Base-by-base conservation (phyloP, 75 land plant species). In the Pinus taeda region DNA sequence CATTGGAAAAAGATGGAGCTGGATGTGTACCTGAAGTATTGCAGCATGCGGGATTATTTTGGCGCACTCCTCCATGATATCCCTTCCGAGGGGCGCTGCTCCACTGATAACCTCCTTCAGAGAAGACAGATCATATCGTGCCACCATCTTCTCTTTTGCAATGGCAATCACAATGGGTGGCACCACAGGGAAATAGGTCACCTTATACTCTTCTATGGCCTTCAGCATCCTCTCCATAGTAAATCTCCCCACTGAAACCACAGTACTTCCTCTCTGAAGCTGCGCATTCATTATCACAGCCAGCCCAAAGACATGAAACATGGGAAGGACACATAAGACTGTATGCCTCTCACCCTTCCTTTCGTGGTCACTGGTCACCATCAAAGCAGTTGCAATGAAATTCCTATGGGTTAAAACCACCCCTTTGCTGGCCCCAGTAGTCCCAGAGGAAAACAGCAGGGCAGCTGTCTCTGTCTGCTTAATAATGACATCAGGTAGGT, bases 31-130 rank as follows among this genome's bases (percentile, higher is more conserved):
- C 88, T 81, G 88, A 6, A 24, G 18, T 53, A 87, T 57, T 29
- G 12, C 57, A 20, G 79, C 82, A 36, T 73, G 59, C 0, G 89
- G 89, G 53, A 82, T 67, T 21, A 83, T 76, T 15, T 70, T 21
- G 18, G 55, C 56, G 66, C 76, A 79, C 33, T 39, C 24, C 14
- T 57, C 73, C 39, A 86, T 45, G 26, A 72, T 73, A n/a, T 79
- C 85, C 71, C 62, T 80, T 14, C 76, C 80, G 6, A 83, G 56
- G 24, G 90, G 85, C 20, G 90, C 88, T 17, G 89, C 90, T 30
- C 85, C 88, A 74, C 29, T 37, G 15, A 74, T 15, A 24, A 88
- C 55, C 55, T 70, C 60, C 15, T 55, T 42, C n/a, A 88, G 60
- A 33, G 88, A 73, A 74, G 71, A 59, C 58, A 85, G 80, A 67